These are phyloP conservation scores for Scutellaria galericulata DNA, from an alignment of 257 asterid genomes.

Conservation along the genomic window DNA sequence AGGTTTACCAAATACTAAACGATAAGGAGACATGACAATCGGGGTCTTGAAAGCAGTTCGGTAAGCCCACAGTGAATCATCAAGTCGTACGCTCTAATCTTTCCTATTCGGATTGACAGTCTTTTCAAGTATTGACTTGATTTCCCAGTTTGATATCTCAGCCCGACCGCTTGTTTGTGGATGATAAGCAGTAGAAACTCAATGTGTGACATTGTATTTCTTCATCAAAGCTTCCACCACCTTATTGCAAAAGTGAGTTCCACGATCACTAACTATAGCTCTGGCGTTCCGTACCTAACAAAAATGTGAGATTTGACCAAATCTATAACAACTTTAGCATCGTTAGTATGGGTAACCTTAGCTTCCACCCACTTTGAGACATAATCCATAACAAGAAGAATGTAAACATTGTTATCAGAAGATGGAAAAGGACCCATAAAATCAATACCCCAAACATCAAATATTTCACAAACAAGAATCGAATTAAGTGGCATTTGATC, in stretches of 20 bases:
- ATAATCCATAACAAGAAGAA: neutral
- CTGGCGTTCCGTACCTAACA: neutral
- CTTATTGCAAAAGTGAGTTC: neutral
- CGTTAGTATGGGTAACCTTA: neutral
- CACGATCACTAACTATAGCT: neutral
- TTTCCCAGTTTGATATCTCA: neutral
- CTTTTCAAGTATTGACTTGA: constrained; percentile 4
- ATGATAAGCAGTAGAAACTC: neutral
- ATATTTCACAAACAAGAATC: neutral
- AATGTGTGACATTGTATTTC: neutral
- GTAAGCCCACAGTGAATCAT: neutral
- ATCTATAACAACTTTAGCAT: constrained; percentile 12
- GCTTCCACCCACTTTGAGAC: too few relatives aligned
- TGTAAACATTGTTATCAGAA: neutral
- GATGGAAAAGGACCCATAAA: neutral
- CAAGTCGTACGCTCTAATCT: neutral
- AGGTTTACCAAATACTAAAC: neutral
- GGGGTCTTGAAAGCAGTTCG: neutral
- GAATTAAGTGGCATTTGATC: too few relatives aligned
- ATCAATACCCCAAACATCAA: neutral
- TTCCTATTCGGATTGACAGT: constrained; percentile 15
- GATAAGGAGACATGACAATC: neutral
- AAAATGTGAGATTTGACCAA: neutral
- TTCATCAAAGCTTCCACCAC: neutral
- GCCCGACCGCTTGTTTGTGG: constrained; percentile 2